Conservation (phyloP, 1,284 basidiomycete species). For the Volvariella surrecta region DNA sequence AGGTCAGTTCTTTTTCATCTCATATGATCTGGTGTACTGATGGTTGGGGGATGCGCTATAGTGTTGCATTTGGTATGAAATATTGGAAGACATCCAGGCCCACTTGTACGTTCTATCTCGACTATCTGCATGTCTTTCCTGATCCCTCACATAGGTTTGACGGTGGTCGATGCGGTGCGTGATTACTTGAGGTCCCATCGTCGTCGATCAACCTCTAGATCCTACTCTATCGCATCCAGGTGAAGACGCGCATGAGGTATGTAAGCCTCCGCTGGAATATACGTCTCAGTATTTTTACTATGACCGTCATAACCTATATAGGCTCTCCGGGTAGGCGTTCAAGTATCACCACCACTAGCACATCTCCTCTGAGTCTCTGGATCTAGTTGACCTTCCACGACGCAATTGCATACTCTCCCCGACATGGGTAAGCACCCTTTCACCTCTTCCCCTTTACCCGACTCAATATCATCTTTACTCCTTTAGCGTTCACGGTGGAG, state of each 20-base stretch:
- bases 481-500: not conserved
- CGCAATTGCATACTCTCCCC: not conserved
- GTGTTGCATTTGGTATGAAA: not conserved
- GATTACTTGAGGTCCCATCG: not conserved
- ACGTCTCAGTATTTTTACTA: not conserved
- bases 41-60: not conserved
- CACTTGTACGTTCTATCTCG: not conserved
- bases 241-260: conserved; percentile 1
- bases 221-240: not conserved
- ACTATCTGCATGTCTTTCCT: no score
- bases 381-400: conserved; percentile 1
- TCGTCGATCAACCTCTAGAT: not conserved
- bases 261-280: not conserved
- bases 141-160: not conserved
- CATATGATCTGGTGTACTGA: no score
- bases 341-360: no score
- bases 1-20: no score
- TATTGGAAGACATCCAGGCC: not conserved
- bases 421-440: not conserved
- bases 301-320: not conserved
- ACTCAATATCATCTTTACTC: not conserved
- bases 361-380: no score
- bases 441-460: not conserved
- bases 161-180: not conserved
- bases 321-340: no score